Percentiles rank a stretch among this genome's conserved stretches.
phyloP scores from a whole-genome alignment of 768 basidiomycete species.

The Lentinus brumalis region DNA sequence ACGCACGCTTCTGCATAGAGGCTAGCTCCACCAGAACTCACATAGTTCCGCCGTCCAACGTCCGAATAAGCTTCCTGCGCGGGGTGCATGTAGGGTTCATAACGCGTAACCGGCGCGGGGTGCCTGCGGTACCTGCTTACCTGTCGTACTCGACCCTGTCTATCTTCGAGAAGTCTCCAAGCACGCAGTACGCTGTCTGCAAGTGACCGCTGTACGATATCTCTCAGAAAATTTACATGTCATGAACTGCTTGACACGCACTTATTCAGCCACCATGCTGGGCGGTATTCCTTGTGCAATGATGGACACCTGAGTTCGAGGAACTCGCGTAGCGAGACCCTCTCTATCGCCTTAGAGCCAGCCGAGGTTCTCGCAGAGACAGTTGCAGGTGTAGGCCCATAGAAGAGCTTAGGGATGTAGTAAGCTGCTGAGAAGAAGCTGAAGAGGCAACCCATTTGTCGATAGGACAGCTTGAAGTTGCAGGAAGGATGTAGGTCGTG shows the following conservation, averaged over 20 bases:
- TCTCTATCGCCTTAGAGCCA: constrained; percentile 12
- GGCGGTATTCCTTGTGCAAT: constrained; percentile 28
- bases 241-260: constrained; percentile 8
- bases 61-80: constrained; percentile 48
- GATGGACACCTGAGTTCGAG: constrained; percentile 31
- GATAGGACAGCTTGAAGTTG: not conserved
- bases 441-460: constrained; percentile 22
- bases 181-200: constrained; percentile 61
- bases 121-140: constrained; percentile 30
- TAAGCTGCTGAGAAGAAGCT: constrained; percentile 22
- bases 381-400: constrained; percentile 21
- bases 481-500: not conserved
- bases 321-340: constrained; percentile 24
- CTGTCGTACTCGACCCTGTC: constrained; percentile 60
- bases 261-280: constrained; percentile 36
- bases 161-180: constrained; percentile 60
- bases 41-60: constrained; percentile 68
- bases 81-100: constrained; percentile 1
- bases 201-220: constrained; percentile 52
- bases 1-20: not conserved
- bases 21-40: constrained; percentile 33
- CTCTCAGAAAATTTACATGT: not conserved
- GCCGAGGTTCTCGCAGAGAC: constrained; percentile 17
- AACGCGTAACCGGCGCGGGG: not conserved
- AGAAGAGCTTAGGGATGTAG: constrained; percentile 24